These are phyloP conservation scores for Pythium dissimile DNA, from an alignment of 352 stramenopile genomes.

Conservation along the genomic window DNA sequence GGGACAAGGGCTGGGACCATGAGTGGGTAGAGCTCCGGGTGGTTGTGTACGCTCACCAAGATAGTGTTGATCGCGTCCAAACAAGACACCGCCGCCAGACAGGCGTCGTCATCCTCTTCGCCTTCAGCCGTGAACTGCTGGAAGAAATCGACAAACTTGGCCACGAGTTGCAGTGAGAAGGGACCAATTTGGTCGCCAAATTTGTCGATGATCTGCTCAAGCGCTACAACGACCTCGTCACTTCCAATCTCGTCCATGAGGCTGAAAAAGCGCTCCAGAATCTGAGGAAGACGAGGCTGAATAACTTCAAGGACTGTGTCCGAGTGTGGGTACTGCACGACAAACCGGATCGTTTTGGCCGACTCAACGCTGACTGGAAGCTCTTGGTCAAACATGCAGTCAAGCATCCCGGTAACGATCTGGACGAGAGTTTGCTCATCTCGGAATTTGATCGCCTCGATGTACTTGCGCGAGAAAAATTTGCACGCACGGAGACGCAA, in stretches of 20 bases:
- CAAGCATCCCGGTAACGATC: constrained; percentile 81
- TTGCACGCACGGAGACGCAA: constrained; percentile 94
- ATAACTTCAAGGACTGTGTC: constrained; percentile 83
- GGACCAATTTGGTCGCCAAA: constrained; percentile 96
- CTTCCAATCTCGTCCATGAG: constrained; percentile 99
- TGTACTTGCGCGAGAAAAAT: constrained; percentile 95
- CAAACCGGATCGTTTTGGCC: constrained; percentile 86
- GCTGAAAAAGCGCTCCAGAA: constrained; percentile 97
- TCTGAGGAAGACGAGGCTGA: constrained; percentile 91
- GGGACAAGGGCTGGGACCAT: constrained; percentile 94
- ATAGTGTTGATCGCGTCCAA: constrained; percentile 87
- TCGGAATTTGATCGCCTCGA: constrained; percentile 89
- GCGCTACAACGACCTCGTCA: constrained; percentile 95
- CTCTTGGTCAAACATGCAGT: constrained; percentile 91
- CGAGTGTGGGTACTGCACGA: constrained; percentile 86
- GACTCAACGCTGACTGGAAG: constrained; percentile 97
- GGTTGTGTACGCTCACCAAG: constrained; percentile 78
- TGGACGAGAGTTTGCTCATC: constrained; percentile 84
- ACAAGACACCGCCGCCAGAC: constrained; percentile 92
- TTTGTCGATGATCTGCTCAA: constrained; percentile 95
- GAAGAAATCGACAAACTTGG: constrained; percentile 95
- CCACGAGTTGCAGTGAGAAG: constrained; percentile 91
- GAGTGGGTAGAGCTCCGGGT: constrained; percentile 76
- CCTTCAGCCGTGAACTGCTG: constrained; percentile 90
- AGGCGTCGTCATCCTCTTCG: constrained; percentile 94